A percentile compares a stretch with the other conserved stretches of the same genome.
phyloP scores from a whole-genome alignment of 78 protist species.

The Emiliania huxleyi region DNA sequence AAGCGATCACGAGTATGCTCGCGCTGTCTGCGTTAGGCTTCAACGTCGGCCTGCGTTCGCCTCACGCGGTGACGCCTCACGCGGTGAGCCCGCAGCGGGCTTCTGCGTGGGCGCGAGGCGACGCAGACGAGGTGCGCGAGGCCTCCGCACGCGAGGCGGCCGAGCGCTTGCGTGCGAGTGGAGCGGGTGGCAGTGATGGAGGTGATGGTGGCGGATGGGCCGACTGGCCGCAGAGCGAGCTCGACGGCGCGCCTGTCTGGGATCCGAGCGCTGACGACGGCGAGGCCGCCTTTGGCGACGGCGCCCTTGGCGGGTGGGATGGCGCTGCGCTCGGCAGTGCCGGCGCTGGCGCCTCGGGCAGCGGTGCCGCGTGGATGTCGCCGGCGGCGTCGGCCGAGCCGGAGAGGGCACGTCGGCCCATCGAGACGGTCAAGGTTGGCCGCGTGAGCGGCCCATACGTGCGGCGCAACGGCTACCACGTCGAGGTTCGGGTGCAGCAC shows the following conservation, averaged over 20 bases:
- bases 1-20: too few relatives aligned
- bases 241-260: too few relatives aligned
- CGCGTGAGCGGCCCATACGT: neutral
- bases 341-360: neutral
- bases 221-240: neutral
- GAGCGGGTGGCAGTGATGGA: neutral
- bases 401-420: neutral
- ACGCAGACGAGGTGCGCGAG: neutral
- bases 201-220: neutral
- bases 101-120: too few relatives aligned
- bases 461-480: neutral
- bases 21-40: too few relatives aligned
- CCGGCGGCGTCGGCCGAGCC: neutral
- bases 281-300: too few relatives aligned
- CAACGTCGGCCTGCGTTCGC: too few relatives aligned
- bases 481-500: neutral
- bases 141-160: neutral
- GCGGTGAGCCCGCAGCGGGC: too few relatives aligned
- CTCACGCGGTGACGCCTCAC: too few relatives aligned
- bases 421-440: neutral
- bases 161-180: neutral
- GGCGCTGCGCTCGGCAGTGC: neutral
- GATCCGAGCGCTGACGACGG: too few relatives aligned
- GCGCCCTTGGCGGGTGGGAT: neutral
- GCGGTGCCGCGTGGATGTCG: neutral